Conservation (phyloP, 768 basidiomycete genomes). For the Mycena vitilis region DNA sequence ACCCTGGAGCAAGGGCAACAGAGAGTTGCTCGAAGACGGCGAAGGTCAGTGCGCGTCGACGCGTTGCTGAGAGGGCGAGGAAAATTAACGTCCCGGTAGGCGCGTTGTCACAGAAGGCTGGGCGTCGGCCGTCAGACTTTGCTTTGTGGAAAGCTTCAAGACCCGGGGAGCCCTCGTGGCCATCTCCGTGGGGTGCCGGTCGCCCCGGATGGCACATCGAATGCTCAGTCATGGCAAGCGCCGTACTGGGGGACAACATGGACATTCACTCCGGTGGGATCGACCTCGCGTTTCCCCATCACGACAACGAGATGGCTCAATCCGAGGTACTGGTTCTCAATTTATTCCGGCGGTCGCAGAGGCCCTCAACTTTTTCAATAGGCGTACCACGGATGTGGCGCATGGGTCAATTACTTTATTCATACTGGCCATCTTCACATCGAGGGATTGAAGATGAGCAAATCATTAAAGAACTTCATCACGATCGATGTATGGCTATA, state of each 20-base stretch:
- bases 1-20: conserved; percentile 96
- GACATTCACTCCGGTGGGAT: conserved; percentile 98
- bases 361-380: conserved; percentile 43
- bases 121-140: conserved; percentile 92
- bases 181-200: conserved; percentile 95
- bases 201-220: conserved; percentile 99
- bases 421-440: conserved; percentile 99
- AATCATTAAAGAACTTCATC: conserved; percentile 98
- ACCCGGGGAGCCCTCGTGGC: conserved; percentile 96
- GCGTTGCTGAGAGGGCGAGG: neutral
- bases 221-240: conserved; percentile 98
- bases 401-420: conserved; percentile 99
- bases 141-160: conserved; percentile 98
- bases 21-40: conserved; percentile 88
- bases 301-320: conserved; percentile 99
- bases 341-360: conserved; percentile 19
- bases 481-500: conserved; percentile 80
- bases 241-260: conserved; percentile 89
- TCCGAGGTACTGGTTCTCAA: conserved; percentile 71
- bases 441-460: conserved; percentile 99
- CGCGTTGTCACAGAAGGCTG: conserved; percentile 64
- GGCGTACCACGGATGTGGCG: conserved; percentile 91
- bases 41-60: conserved; percentile 70
- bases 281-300: conserved; percentile 98
- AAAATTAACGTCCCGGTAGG: conserved; percentile 54